Evolutionary conservation across 106 monocot genomes (phyloP).

Genomic region (Vanilla planifolia): DNA sequence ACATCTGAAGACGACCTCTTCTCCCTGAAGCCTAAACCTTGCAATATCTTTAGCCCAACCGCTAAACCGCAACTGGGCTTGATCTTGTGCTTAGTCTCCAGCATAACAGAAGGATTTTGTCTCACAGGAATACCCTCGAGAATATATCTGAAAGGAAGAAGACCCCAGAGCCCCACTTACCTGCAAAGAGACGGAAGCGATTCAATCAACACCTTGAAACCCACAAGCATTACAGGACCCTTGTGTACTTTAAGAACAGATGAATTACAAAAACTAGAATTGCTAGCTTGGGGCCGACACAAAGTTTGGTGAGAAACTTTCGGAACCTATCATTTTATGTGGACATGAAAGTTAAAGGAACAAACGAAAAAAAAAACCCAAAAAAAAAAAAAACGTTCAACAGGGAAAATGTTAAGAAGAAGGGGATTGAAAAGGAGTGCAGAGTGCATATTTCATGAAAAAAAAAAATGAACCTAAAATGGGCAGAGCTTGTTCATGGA

Average conservation of each 20-base stretch:
- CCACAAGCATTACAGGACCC: slow-evolving; percentile 40
- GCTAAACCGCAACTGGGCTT: slow-evolving; percentile 48
- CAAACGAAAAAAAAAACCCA: neutral
- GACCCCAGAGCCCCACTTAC: neutral
- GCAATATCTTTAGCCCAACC: slow-evolving; percentile 40
- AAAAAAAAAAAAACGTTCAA: neutral
- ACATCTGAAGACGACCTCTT: slow-evolving; percentile 65
- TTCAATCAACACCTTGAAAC: neutral
- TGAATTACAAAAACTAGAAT: slow-evolving; percentile 9
- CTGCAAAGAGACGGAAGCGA: slow-evolving; percentile 13
- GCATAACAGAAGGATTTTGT: slow-evolving; percentile 45
- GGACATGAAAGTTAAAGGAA: slow-evolving; percentile 2
- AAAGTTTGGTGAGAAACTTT: slow-evolving; percentile 9
- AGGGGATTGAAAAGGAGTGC: no score
- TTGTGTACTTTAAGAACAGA: slow-evolving; percentile 13
- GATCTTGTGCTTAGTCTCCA: slow-evolving; percentile 51
- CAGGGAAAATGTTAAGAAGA: neutral
- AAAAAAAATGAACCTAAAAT: no score
- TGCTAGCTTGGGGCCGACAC: no score
- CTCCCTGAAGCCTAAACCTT: slow-evolving; percentile 3
- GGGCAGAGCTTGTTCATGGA: no score
- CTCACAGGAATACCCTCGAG: slow-evolving; percentile 6
- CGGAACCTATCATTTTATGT: slow-evolving; percentile 52
- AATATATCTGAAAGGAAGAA: neutral
- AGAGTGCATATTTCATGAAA: no score